phyloP scores from a whole-genome alignment of 805 yeast genomes.

The Teunomyces stri region DNA sequence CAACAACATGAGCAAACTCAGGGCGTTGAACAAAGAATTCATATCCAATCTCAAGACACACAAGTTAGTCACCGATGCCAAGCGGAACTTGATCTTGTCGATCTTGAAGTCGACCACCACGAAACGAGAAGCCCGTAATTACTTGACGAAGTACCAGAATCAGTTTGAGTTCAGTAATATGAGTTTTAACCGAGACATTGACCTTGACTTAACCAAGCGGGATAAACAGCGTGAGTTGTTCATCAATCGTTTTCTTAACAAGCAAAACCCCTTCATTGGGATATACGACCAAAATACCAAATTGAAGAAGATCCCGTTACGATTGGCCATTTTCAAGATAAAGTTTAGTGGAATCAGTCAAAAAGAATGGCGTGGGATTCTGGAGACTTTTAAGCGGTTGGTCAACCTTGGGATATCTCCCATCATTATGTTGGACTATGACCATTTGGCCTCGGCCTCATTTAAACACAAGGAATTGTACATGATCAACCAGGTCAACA shows the following conservation, averaged over 20 bases:
- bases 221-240: slow-evolving; percentile 32
- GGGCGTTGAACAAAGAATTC: slow-evolving; percentile 28
- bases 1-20: slow-evolving; percentile 26
- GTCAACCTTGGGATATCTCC: slow-evolving; percentile 72
- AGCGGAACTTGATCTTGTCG: slow-evolving; percentile 72
- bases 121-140: slow-evolving; percentile 84
- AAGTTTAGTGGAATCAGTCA: slow-evolving; percentile 34
- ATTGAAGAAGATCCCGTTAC: slow-evolving; percentile 39
- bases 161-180: slow-evolving; percentile 31
- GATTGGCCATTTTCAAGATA: slow-evolving; percentile 59
- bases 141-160: slow-evolving; percentile 66
- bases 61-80: slow-evolving; percentile 41
- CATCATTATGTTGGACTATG: slow-evolving; percentile 43
- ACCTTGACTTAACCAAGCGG: slow-evolving; percentile 12
- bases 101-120: slow-evolving; percentile 90
- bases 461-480: slow-evolving; percentile 32
- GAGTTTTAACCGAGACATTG: background rate
- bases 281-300: slow-evolving; percentile 29
- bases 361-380: slow-evolving; percentile 44
- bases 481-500: slow-evolving; percentile 31
- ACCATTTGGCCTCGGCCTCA: slow-evolving; percentile 17
- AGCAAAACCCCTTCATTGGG: slow-evolving; percentile 32
- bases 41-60: slow-evolving; percentile 37
- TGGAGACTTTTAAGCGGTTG: slow-evolving; percentile 54
- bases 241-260: slow-evolving; percentile 30